Percentiles rank a stretch among this genome's conserved stretches.
Evolutionary conservation across 2,329 filamentous ascomycete species (phyloP).

Genomic region (Claviceps cyperi): DNA sequence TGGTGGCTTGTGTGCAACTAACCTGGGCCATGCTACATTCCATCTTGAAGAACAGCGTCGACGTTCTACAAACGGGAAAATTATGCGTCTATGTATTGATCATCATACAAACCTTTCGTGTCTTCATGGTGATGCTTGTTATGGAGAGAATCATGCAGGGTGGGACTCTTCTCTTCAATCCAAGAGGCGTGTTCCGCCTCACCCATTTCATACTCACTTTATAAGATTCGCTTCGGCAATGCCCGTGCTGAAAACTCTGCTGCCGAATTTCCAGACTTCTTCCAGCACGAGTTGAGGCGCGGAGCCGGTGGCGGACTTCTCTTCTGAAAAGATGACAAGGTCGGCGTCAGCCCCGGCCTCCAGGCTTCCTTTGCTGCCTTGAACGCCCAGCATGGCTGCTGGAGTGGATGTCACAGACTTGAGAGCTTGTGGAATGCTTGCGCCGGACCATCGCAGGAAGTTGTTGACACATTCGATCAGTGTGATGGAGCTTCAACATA

Average conservation of each 20-base stretch:
- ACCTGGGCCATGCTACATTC: no score
- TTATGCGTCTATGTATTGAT: no score
- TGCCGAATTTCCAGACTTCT: slow-evolving; percentile 69
- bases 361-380: slow-evolving; percentile 51
- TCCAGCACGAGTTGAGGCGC: slow-evolving; percentile 47
- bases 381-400: slow-evolving; percentile 58
- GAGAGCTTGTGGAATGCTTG: slow-evolving; percentile 52
- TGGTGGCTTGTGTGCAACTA: neutral
- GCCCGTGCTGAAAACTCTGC: slow-evolving; percentile 25
- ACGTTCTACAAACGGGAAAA: no score
- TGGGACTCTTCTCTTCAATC: neutral
- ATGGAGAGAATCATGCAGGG: neutral
- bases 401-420: slow-evolving; percentile 63
- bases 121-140: neutral
- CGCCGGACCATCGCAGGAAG: slow-evolving; percentile 61
- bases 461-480: slow-evolving; percentile 75
- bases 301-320: slow-evolving; percentile 17
- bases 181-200: neutral
- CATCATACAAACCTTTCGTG: neutral
- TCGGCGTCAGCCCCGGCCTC: slow-evolving; percentile 52
- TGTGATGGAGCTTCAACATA: slow-evolving; percentile 42
- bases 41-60: no score
- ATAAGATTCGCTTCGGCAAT: neutral
- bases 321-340: slow-evolving; percentile 52
- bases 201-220: neutral